Conservation (phyloP, 2,329 filamentous ascomycete genomes). For the Drechslera avenae region DNA sequence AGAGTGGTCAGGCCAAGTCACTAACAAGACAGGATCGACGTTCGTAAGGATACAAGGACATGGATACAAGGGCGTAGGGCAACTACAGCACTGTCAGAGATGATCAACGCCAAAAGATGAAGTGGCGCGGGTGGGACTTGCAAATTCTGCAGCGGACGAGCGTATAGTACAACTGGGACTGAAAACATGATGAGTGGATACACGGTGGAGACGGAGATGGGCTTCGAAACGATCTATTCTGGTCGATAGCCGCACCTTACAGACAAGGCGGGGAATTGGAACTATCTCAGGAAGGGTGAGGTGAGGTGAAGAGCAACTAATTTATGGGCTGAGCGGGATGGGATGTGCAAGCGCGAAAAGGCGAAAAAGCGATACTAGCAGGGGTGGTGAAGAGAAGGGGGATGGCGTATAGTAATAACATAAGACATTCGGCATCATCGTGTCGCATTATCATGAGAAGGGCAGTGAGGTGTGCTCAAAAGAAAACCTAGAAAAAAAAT, state of each 20-base stretch:
- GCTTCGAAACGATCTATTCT: conserved; percentile 17
- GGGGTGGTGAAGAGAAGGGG: conserved; percentile 6
- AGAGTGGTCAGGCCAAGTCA: too few relatives aligned
- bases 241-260: conserved; percentile 15
- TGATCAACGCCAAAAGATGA: too few relatives aligned
- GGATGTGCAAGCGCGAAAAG: not conserved
- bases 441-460: conserved; percentile 20
- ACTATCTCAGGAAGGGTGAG: conserved; percentile 5
- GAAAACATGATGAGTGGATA: conserved; percentile 6
- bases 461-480: conserved; percentile 10
- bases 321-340: conserved; percentile 16
- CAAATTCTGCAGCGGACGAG: not conserved
- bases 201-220: conserved; percentile 2
- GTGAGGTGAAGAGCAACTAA: conserved; percentile 8
- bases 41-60: too few relatives aligned
- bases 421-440: conserved; percentile 19
- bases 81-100: too few relatives aligned
- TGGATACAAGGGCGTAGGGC: too few relatives aligned
- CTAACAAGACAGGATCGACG: too few relatives aligned
- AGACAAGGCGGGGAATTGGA: conserved; percentile 5
- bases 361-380: conserved; percentile 3
- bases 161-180: not conserved
- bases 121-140: too few relatives aligned
- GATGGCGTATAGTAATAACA: conserved; percentile 18
- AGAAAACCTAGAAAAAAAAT: conserved; percentile 9